Base-by-base conservation (phyloP, 75 land plant genomes). In the Isoetes taiwanensis region DNA sequence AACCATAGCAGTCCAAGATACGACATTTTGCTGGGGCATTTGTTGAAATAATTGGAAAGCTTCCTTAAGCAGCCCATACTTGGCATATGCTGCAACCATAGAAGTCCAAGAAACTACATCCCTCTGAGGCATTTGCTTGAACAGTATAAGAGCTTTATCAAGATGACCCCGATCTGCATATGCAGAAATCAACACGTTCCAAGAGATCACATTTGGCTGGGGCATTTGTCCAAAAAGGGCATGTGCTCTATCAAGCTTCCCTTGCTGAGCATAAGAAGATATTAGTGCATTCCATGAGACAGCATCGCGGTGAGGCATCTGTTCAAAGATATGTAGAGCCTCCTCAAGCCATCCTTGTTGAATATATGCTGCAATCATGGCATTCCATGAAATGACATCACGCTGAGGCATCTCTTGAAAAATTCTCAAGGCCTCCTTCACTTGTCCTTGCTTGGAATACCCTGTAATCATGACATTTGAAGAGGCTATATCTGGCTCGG, bases 81-180 rank as follows among this genome's bases (percentile, higher is more conserved):
- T 71, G 2, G 54, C 73, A 56, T 25, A 75, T 0, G 68, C 68
- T 9, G 68, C 30, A 34, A 76, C 67, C 37, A 76, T 64, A 10
- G 67, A 52, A 14, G 66, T 76, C 79, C 79, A 76, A 1, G 70
- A 58, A 17, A 52, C 55, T 31, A 58, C 40, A 63, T 67, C 57
- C 64, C 71, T 61, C 21, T 62, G 55, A 1, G 32, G 27, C 69
- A 65, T 70, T 52, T 24, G 8, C 17, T 25, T 19, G 57, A 75
- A 71, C 23, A 62, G 1, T 31, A 1, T 2, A 30, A 37, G 32
- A 6, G 69, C 63, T 2, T 17, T 24, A 35, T 75, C 74, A 14
- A 59, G 4, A 21, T 72, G 66, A 21, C 69, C 76, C 38, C n/a
- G 28, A 20, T 63, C n/a, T n/a, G n/a, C n/a, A n/a, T n/a, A n/a